A percentile compares a stretch with the other conserved stretches of the same genome.
Conservation (phyloP, 2,329 filamentous ascomycete genomes). For the Botrytis byssoidea region DNA sequence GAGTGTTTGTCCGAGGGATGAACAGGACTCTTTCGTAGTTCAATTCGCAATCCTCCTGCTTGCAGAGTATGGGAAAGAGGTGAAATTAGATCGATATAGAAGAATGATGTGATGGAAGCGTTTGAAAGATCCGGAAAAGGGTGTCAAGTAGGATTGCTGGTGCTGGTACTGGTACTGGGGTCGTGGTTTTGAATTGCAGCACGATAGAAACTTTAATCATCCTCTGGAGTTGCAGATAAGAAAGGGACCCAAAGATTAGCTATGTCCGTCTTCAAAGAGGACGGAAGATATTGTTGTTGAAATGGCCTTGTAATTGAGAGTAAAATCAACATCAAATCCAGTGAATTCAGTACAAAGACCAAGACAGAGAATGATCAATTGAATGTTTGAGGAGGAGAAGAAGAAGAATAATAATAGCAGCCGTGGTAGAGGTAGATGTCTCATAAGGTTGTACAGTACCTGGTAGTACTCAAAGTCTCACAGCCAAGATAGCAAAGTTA, state of each 20-base stretch:
- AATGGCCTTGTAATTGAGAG: neutral
- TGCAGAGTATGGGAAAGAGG: neutral
- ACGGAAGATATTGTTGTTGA: neutral
- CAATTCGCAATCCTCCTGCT: neutral
- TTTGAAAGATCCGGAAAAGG: neutral
- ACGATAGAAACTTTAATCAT: conserved; percentile 22
- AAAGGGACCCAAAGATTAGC: neutral
- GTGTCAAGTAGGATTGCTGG: neutral
- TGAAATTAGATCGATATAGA: neutral
- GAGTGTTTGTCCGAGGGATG: neutral
- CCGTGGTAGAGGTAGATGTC: neutral
- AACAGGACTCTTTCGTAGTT: neutral
- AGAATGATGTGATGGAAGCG: neutral
- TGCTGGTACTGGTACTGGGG: neutral
- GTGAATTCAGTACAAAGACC: neutral
- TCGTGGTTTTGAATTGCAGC: neutral
- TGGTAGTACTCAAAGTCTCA: neutral
- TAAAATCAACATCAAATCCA: neutral
- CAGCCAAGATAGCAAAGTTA: neutral
- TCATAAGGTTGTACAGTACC: conserved; percentile 8
- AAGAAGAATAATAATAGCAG: neutral
- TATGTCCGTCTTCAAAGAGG: neutral
- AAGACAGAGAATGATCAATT: neutral
- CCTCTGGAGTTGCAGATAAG: conserved; percentile 1
- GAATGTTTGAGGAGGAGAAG: neutral